These are phyloP conservation scores for Boletus fagicola DNA, from an alignment of 768 basidiomycete species.

Conservation along the genomic window DNA sequence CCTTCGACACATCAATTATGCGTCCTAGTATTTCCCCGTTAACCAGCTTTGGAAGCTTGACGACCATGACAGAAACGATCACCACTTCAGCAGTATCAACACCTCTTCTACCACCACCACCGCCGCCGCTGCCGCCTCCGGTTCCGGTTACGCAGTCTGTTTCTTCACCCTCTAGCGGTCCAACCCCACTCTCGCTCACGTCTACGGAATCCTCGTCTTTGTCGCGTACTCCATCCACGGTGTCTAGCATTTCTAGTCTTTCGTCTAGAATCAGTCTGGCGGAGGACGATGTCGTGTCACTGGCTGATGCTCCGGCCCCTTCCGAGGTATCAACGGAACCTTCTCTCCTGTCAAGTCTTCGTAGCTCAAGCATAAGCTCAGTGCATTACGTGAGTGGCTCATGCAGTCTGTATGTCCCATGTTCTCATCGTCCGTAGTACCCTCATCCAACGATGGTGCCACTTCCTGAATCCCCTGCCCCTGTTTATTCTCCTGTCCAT, in stretches of 20 bases:
- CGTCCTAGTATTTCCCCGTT: constrained; percentile 52
- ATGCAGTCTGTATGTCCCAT: background rate
- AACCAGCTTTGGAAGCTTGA: constrained; percentile 32
- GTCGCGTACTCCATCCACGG: constrained; percentile 39
- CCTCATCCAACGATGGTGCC: constrained; percentile 34
- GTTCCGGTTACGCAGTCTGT: constrained; percentile 25
- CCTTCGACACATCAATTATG: constrained; percentile 74
- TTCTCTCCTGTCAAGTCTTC: constrained; percentile 51
- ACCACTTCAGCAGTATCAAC: constrained; percentile 23
- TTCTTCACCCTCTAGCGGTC: constrained; percentile 35
- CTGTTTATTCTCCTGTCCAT: constrained; percentile 29
- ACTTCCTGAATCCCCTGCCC: constrained; percentile 28
- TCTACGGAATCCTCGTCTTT: constrained; percentile 31
- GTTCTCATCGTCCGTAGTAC: constrained; percentile 22
- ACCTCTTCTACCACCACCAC: background rate
- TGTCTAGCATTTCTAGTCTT: constrained; percentile 44
- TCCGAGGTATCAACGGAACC: constrained; percentile 53
- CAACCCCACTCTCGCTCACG: constrained; percentile 32
- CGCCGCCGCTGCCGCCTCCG: constrained; percentile 8
- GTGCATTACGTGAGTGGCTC: constrained; percentile 37
- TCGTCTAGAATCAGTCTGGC: constrained; percentile 38
- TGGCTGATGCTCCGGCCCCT: constrained; percentile 17
- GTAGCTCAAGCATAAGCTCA: constrained; percentile 20
- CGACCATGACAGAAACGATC: constrained; percentile 36
- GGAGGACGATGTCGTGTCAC: constrained; percentile 30